Percentiles rank a stretch among this genome's conserved stretches.
Conservation (phyloP, 768 basidiomycete genomes). For the Lactarius deliciosus region DNA sequence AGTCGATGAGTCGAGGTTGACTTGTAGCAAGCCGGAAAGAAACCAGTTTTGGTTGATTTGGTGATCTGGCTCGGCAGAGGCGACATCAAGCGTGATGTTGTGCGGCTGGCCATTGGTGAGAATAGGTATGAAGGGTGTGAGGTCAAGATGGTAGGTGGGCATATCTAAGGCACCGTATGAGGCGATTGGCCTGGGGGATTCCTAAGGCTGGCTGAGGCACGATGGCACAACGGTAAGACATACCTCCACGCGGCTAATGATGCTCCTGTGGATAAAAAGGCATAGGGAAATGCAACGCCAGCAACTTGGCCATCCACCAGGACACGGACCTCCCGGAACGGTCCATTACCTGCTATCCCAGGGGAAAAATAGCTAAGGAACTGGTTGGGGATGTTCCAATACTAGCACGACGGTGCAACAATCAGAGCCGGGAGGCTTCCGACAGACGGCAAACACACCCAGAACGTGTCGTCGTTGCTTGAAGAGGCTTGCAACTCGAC, state of each 20-base stretch:
- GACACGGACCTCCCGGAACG: conserved; percentile 60
- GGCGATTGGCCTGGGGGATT: conserved; percentile 35
- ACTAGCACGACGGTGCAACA: conserved; percentile 41
- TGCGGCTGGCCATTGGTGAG: conserved; percentile 43
- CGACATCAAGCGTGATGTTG: conserved; percentile 69
- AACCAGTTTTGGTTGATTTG: conserved; percentile 73
- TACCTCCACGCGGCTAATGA: conserved; percentile 59
- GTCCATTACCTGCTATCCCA: conserved; percentile 51
- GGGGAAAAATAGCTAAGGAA: conserved; percentile 55
- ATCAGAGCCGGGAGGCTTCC: background rate
- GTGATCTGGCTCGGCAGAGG: conserved; percentile 64
- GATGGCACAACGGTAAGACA: conserved; percentile 10
- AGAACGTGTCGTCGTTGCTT: no score
- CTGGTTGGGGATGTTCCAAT: conserved; percentile 64
- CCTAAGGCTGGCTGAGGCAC: background rate
- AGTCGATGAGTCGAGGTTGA: conserved; percentile 61
- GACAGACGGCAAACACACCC: conserved; percentile 24
- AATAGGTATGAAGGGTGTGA: background rate
- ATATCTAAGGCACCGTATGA: no score
- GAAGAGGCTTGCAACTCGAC: conserved; percentile 67
- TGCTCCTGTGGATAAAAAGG: background rate
- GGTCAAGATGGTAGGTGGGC: background rate
- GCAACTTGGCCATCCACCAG: conserved; percentile 56
- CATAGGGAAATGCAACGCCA: conserved; percentile 57
- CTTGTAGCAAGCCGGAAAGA: conserved; percentile 67